These are phyloP conservation scores for Ajuga reptans DNA, from an alignment of 305 asterid species.

Conservation along the genomic window DNA sequence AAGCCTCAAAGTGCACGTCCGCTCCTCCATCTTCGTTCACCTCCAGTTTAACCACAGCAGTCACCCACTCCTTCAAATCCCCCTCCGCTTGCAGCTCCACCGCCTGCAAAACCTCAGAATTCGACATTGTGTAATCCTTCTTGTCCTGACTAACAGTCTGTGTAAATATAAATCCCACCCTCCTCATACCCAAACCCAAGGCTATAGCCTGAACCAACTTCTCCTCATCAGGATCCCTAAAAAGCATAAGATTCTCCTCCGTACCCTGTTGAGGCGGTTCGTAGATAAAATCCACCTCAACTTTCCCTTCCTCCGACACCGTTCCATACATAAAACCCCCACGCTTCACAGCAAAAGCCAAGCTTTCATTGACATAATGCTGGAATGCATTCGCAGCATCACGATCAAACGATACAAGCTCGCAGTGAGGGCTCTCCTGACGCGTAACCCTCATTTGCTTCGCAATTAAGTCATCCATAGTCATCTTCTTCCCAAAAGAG, in stretches of 20 bases:
- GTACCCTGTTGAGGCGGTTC: slow-evolving; percentile 94
- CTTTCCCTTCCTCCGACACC: slow-evolving; percentile 70
- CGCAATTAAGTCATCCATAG: slow-evolving; percentile 91
- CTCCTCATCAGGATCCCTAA: slow-evolving; percentile 74
- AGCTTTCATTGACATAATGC: slow-evolving; percentile 75
- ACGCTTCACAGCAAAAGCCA: slow-evolving; percentile 84
- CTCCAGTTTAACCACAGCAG: slow-evolving; percentile 77
- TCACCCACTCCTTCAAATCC: slow-evolving; percentile 91
- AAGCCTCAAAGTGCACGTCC: slow-evolving; percentile 88
- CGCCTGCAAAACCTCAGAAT: slow-evolving; percentile 67
- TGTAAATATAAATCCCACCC: slow-evolving; percentile 74
- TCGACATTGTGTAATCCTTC: slow-evolving; percentile 80
- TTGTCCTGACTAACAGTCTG: slow-evolving; percentile 81
- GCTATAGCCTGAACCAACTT: slow-evolving; percentile 69
- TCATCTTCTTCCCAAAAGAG: slow-evolving; percentile 92
- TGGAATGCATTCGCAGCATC: slow-evolving; percentile 86
- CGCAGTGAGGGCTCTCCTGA: slow-evolving; percentile 86
- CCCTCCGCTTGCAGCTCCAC: slow-evolving; percentile 73
- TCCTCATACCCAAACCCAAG: slow-evolving; percentile 72
- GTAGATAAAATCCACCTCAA: slow-evolving; percentile 74
- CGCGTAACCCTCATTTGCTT: slow-evolving; percentile 84
- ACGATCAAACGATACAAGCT: slow-evolving; percentile 85
- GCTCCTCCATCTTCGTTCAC: slow-evolving; percentile 75
- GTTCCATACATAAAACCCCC: slow-evolving; percentile 89
- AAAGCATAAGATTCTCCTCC: slow-evolving; percentile 49